These are phyloP conservation scores for Thelephora ganbajun DNA, from an alignment of 768 basidiomycete genomes.

Conservation along the genomic window DNA sequence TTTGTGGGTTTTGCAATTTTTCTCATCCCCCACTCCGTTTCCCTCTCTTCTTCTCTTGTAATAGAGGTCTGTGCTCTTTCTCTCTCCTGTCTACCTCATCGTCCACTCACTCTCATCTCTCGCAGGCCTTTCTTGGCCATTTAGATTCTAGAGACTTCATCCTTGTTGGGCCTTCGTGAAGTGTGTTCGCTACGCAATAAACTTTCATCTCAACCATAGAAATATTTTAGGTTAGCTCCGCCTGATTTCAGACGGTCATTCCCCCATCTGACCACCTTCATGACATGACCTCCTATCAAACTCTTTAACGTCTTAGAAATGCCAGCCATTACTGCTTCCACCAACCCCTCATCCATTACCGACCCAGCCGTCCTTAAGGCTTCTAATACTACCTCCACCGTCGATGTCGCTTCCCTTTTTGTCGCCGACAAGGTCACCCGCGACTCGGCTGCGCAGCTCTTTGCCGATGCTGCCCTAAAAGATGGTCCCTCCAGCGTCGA, in stretches of 20 bases:
- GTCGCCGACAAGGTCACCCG: constrained; percentile 76
- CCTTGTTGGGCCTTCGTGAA: constrained; percentile 32
- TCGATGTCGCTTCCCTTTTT: constrained; percentile 65
- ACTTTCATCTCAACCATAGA: constrained; percentile 17
- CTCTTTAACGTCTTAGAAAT: constrained; percentile 33
- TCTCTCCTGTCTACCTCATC: neutral
- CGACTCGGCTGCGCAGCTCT: constrained; percentile 49
- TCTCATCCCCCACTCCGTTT: neutral
- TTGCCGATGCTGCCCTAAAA: constrained; percentile 70
- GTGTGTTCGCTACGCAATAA: constrained; percentile 22
- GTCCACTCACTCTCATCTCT: constrained; percentile 9
- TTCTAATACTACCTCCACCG: constrained; percentile 10
- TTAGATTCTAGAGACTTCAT: constrained; percentile 52
- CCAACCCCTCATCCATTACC: constrained; percentile 37
- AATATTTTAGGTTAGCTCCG: constrained; percentile 20
- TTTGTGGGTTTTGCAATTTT: neutral
- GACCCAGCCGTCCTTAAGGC: constrained; percentile 65
- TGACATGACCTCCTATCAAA: constrained; percentile 20
- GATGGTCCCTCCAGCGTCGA: constrained; percentile 69
- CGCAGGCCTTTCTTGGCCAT: constrained; percentile 15
- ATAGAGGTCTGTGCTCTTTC: constrained; percentile 4
- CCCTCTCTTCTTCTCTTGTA: neutral
- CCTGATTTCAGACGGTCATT: neutral
- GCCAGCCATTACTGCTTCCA: constrained; percentile 65
- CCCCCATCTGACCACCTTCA: constrained; percentile 4